Conservation (phyloP, 2,329 filamentous ascomycete genomes). For the Gliomastix tumulicola region DNA sequence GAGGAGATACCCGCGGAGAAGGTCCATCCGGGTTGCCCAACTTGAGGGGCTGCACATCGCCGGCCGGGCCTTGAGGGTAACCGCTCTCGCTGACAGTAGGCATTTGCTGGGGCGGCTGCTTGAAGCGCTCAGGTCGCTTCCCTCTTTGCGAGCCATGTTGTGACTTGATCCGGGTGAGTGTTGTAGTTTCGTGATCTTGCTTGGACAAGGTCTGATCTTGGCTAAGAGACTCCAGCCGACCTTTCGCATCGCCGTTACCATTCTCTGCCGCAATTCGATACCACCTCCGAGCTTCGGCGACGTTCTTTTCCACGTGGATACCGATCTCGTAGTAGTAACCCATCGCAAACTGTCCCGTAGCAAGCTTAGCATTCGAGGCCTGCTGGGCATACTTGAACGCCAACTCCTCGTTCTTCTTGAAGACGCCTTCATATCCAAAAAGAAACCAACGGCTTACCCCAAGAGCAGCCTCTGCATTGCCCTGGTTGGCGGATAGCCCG, state of each 20-base stretch:
- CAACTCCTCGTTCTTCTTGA: slow-evolving; percentile 91
- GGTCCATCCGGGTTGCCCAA: slow-evolving; percentile 9
- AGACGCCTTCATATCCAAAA: slow-evolving; percentile 86
- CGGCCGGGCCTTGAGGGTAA: slow-evolving; percentile 17
- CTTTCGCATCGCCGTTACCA: slow-evolving; percentile 83
- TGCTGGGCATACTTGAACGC: slow-evolving; percentile 87
- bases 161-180: slow-evolving; percentile 80
- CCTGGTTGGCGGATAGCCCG: slow-evolving; percentile 83
- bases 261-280: slow-evolving; percentile 84
- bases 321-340: slow-evolving; percentile 98
- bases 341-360: slow-evolving; percentile 92
- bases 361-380: slow-evolving; percentile 72
- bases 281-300: slow-evolving; percentile 79
- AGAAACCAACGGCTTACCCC: slow-evolving; percentile 98
- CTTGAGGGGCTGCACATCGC: slow-evolving; percentile 10
- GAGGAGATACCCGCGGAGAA: slow-evolving; percentile 28
- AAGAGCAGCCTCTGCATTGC: slow-evolving; percentile 88
- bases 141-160: slow-evolving; percentile 65
- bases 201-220: slow-evolving; percentile 80
- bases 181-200: slow-evolving; percentile 86
- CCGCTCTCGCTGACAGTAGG: slow-evolving; percentile 41
- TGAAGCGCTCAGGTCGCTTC: slow-evolving; percentile 53
- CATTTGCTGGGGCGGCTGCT: slow-evolving; percentile 38
- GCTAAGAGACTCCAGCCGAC: slow-evolving; percentile 75
- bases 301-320: slow-evolving; percentile 78